phyloP scores from a whole-genome alignment of 495 filamentous ascomycete genomes.

The Penicillium bovifimosum region DNA sequence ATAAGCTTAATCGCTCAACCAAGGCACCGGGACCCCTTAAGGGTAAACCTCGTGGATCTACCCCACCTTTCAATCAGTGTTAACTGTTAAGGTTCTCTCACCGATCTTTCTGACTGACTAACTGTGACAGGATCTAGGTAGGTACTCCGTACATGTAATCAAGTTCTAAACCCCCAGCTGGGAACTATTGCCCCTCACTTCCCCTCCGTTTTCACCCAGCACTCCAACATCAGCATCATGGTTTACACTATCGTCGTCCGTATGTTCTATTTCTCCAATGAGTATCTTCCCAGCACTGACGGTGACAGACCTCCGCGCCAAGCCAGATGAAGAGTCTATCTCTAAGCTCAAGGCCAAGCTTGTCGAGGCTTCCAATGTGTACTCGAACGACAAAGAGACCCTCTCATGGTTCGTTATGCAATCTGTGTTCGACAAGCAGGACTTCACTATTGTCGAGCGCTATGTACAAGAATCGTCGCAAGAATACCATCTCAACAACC shows the following conservation, averaged over 20 bases:
- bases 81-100: conserved; percentile 5
- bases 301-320: conserved; percentile 52
- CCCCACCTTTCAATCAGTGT: background rate
- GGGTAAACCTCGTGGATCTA: conserved; percentile 7
- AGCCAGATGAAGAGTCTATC: conserved; percentile 54
- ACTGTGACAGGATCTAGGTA: background rate
- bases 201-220: background rate
- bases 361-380: conserved; percentile 58
- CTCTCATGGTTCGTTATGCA: conserved; percentile 66
- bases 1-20: background rate
- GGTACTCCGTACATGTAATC: too few relatives aligned
- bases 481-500: conserved; percentile 60
- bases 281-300: background rate
- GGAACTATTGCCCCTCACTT: background rate
- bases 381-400: conserved; percentile 62
- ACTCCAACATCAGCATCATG: conserved; percentile 21
- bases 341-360: conserved; percentile 60
- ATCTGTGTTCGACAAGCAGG: conserved; percentile 54
- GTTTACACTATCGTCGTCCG: conserved; percentile 57
- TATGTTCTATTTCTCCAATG: conserved; percentile 13
- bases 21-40: background rate
- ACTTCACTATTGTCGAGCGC: conserved; percentile 66
- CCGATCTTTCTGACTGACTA: background rate
- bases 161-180: background rate
- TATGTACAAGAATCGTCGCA: conserved; percentile 53